phyloP scores from a whole-genome alignment of 495 filamentous ascomycete genomes.

The Tuber calosporum region DNA sequence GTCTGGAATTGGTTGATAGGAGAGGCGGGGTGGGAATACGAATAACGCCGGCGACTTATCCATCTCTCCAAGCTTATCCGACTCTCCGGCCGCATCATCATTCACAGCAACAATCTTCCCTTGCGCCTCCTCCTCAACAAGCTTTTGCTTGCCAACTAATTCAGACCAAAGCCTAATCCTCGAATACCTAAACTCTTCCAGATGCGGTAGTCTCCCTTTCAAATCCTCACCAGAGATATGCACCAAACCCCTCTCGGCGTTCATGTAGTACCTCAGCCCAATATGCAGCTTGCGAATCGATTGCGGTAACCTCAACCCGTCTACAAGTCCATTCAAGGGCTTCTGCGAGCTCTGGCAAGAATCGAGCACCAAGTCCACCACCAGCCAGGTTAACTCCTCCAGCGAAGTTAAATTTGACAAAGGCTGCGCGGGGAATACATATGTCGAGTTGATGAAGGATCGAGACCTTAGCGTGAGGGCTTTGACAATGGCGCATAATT shows the following conservation, averaged over 20 bases:
- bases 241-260: neutral
- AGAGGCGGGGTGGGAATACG: neutral
- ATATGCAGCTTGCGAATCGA: slow-evolving; percentile 4
- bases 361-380: neutral
- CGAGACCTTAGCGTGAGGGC: neutral
- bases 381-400: neutral
- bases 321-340: neutral
- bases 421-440: neutral
- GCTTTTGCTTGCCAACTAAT: neutral
- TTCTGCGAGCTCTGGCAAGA: neutral
- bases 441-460: neutral
- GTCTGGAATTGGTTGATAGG: neutral
- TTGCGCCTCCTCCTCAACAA: neutral
- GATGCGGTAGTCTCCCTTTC: neutral
- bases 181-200: slow-evolving; percentile 17
- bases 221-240: neutral
- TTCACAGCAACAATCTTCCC: neutral
- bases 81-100: neutral
- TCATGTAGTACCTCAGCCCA: slow-evolving; percentile 1
- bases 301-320: neutral
- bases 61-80: neutral
- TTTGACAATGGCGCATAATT: neutral
- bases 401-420: neutral
- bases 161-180: slow-evolving; percentile 5
- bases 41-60: neutral